These are phyloP conservation scores for Camellia granthamiana DNA, from an alignment of 148 eudicot genomes.

Conservation along the genomic window DNA sequence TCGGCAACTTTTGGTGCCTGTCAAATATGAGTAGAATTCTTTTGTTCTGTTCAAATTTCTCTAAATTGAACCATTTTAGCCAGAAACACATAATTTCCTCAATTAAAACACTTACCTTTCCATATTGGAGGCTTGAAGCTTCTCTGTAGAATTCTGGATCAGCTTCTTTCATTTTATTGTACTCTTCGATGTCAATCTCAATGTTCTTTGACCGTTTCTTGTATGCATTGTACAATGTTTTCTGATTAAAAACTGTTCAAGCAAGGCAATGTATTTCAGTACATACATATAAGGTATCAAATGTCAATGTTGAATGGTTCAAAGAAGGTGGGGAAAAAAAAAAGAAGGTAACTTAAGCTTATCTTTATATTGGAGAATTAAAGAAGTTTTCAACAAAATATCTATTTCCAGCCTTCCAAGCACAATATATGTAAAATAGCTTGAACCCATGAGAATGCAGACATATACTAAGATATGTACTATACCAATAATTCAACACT, in stretches of 20 bases:
- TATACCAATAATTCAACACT: too few relatives aligned
- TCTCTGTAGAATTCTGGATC: slow-evolving; percentile 96
- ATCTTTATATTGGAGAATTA: too few relatives aligned
- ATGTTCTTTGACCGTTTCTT: slow-evolving; percentile 88
- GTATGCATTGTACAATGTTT: slow-evolving; percentile 79
- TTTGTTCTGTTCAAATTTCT: not conserved
- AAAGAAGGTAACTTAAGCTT: too few relatives aligned
- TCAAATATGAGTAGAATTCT: not conserved
- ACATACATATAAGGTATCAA: too few relatives aligned
- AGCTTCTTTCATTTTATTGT: slow-evolving; percentile 79
- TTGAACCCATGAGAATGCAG: too few relatives aligned
- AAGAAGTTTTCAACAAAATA: too few relatives aligned
- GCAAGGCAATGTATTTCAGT: slow-evolving; percentile 15
- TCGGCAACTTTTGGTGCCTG: slow-evolving; percentile 79
- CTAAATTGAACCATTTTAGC: not conserved
- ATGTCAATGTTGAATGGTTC: too few relatives aligned
- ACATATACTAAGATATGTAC: too few relatives aligned
- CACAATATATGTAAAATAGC: too few relatives aligned
- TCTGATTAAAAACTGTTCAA: slow-evolving; percentile 84
- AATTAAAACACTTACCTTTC: slow-evolving; percentile 51
- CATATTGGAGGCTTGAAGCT: slow-evolving; percentile 98
- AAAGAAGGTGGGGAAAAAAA: too few relatives aligned
- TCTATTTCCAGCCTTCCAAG: too few relatives aligned
- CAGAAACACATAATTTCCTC: not conserved
- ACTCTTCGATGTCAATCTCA: slow-evolving; percentile 67